These are phyloP conservation scores for Hypoxylon sp. DNA, from an alignment of 2,329 filamentous ascomycete species.

Conservation along the genomic window DNA sequence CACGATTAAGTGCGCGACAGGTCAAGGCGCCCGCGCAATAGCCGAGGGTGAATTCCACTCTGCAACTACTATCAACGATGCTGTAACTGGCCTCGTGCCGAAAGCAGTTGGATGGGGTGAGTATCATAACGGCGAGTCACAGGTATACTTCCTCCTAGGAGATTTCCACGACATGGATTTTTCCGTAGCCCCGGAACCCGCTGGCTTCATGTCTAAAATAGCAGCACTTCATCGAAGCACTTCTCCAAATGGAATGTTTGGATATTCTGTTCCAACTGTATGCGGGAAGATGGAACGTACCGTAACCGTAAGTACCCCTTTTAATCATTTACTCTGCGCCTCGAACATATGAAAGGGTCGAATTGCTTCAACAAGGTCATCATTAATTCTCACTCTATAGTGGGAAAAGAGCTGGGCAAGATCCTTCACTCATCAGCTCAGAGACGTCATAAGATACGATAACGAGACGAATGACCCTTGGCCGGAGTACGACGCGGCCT, in stretches of 20 bases:
- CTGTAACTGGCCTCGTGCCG: slow-evolving; percentile 23
- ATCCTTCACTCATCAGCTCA: slow-evolving; percentile 42
- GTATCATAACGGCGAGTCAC: slow-evolving; percentile 18
- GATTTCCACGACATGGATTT: slow-evolving; percentile 41
- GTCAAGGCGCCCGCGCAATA: slow-evolving; percentile 21
- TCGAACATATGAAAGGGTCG: no score
- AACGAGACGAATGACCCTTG: slow-evolving; percentile 44
- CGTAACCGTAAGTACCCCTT: slow-evolving; percentile 6
- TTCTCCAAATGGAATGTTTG: slow-evolving; percentile 40
- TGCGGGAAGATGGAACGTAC: slow-evolving; percentile 30
- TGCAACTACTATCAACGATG: slow-evolving; percentile 18
- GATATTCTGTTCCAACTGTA: slow-evolving; percentile 33
- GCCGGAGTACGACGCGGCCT: slow-evolving; percentile 31
- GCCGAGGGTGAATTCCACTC: slow-evolving; percentile 34
- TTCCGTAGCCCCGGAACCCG: slow-evolving; percentile 26
- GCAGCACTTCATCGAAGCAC: slow-evolving; percentile 34
- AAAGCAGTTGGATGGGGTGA: slow-evolving; percentile 30
- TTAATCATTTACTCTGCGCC: no score
- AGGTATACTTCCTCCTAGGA: slow-evolving; percentile 35
- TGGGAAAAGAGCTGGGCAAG: slow-evolving; percentile 41
- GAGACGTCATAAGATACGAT: slow-evolving; percentile 44
- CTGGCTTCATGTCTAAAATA: slow-evolving; percentile 26
- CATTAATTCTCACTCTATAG: neutral
- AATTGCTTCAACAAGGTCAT: no score
- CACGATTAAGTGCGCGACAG: slow-evolving; percentile 4